Evolutionary conservation across 441 rosid genomes (phyloP).

Genomic region (Populus hybrid): DNA sequence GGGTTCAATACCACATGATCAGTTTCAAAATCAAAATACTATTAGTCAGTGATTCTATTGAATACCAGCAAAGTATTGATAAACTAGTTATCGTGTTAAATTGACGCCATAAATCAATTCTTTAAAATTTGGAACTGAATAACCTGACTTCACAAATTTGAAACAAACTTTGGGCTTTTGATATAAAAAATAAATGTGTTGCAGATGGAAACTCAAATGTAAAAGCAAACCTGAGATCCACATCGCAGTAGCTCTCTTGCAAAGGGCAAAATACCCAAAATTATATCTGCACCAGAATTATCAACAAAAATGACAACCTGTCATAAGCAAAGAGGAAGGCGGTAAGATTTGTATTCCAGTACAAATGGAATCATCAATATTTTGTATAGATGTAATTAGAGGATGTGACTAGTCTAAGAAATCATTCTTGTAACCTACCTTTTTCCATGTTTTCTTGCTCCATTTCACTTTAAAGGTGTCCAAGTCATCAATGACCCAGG

Average conservation of each 20-base stretch:
- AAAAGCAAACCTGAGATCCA: slow-evolving; percentile 73
- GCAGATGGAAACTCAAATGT: background rate
- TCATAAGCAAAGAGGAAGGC: slow-evolving; percentile 21
- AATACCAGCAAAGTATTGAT: background rate
- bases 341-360: slow-evolving; percentile 10
- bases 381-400: background rate
- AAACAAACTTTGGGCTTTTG: background rate
- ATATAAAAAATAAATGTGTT: background rate
- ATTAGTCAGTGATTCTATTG: background rate
- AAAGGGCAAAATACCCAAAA: slow-evolving; percentile 88
- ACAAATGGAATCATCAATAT: background rate
- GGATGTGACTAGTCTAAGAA: background rate
- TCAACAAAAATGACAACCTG: slow-evolving; percentile 96
- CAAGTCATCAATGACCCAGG: slow-evolving; percentile 96
- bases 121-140: background rate
- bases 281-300: slow-evolving; percentile 96
- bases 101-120: background rate
- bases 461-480: slow-evolving; percentile 71
- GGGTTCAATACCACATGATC: background rate
- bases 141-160: background rate
- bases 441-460: slow-evolving; percentile 85
- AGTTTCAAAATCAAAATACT: background rate
- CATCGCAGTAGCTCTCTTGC: slow-evolving; percentile 83
- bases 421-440: slow-evolving; percentile 36
- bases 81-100: background rate